Percentiles rank a stretch among this genome's conserved stretches.
Conservation (phyloP, 2,329 filamentous ascomycete species). For the Septoria linicola region DNA sequence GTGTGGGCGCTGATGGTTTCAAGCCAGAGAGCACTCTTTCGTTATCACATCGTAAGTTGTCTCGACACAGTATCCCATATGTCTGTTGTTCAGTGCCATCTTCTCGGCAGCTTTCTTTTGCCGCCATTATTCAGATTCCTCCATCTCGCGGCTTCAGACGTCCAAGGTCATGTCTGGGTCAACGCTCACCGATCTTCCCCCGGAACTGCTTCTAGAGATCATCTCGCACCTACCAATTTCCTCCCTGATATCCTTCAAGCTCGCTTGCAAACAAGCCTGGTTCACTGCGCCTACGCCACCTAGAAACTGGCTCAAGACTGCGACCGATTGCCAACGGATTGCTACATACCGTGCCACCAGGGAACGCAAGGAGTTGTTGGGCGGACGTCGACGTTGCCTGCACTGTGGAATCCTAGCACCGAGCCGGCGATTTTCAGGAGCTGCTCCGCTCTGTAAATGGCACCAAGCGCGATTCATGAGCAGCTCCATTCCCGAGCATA, state of each 20-base stretch:
- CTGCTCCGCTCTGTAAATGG: slow-evolving; percentile 28
- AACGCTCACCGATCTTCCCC: slow-evolving; percentile 36
- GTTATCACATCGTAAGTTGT: slow-evolving; percentile 6
- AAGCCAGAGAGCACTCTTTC: not conserved
- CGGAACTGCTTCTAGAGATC: slow-evolving; percentile 39
- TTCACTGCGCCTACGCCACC: slow-evolving; percentile 22
- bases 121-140: not conserved
- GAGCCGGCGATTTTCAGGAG: slow-evolving; percentile 18
- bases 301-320: slow-evolving; percentile 22
- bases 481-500: slow-evolving; percentile 18
- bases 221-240: slow-evolving; percentile 39
- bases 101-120: slow-evolving; percentile 4
- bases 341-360: slow-evolving; percentile 28
- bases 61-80: slow-evolving; percentile 11
- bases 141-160: not conserved
- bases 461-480: slow-evolving; percentile 29
- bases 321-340: slow-evolving; percentile 28
- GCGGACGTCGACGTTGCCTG: slow-evolving; percentile 29
- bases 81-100: not conserved
- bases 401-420: slow-evolving; percentile 25
- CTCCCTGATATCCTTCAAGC: slow-evolving; percentile 41
- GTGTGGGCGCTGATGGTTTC: not conserved
- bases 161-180: slow-evolving; percentile 4
- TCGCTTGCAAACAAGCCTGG: slow-evolving; percentile 38
- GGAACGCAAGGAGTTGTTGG: slow-evolving; percentile 24